These are phyloP conservation scores for Russula compacta DNA, from an alignment of 768 basidiomycete species.

Conservation along the genomic window DNA sequence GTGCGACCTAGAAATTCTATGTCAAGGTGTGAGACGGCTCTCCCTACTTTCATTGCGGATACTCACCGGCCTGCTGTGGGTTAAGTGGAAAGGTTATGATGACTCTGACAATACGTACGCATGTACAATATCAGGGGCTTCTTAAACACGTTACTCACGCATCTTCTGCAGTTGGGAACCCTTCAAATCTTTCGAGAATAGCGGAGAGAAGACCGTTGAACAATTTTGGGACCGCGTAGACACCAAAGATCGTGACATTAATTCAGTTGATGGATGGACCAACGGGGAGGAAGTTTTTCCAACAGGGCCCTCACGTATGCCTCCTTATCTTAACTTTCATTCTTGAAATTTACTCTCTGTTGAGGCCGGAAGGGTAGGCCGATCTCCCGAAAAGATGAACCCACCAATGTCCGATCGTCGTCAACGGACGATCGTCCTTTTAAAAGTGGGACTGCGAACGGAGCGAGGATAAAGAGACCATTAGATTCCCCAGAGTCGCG, in stretches of 20 bases:
- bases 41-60: not conserved
- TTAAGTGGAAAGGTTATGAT: slow-evolving; percentile 20
- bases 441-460: not conserved
- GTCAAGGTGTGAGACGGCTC: slow-evolving; percentile 11
- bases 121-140: not conserved
- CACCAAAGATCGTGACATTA: slow-evolving; percentile 9
- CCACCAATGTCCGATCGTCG: not conserved
- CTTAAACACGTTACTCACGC: not conserved
- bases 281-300: slow-evolving; percentile 19
- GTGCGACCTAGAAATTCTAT: slow-evolving; percentile 12
- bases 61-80: not conserved
- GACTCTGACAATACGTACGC: slow-evolving; percentile 18
- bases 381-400: not conserved
- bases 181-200: slow-evolving; percentile 12
- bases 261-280: slow-evolving; percentile 12
- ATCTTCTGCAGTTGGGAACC: slow-evolving; percentile 18
- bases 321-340: not conserved
- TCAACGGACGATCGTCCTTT: not conserved
- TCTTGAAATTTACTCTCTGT: not conserved
- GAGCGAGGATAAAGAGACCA: not conserved
- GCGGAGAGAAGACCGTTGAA: slow-evolving; percentile 8
- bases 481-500: not conserved
- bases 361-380: slow-evolving; percentile 3
- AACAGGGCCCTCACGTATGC: slow-evolving; percentile 13
- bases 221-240: slow-evolving; percentile 19